These are phyloP conservation scores for Magnusiomyces magnusii DNA, from an alignment of 1,139 yeast genomes.

Conservation along the genomic window DNA sequence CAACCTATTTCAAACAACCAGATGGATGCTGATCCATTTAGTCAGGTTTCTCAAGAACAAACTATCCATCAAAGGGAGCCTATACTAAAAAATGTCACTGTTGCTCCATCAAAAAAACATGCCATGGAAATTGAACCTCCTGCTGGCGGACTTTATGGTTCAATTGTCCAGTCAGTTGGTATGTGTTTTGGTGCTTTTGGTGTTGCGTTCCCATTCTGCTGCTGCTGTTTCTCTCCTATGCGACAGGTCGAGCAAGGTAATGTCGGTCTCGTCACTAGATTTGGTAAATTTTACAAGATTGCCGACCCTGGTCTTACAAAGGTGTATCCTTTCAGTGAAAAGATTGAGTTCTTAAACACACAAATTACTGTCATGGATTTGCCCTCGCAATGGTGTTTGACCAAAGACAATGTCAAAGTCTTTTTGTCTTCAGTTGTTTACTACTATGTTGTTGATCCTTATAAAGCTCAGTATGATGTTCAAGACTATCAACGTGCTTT, in stretches of 20 bases:
- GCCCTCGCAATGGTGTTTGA: conserved; percentile 61
- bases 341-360: conserved; percentile 45
- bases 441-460: conserved; percentile 62
- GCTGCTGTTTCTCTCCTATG: conserved; percentile 55
- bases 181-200: conserved; percentile 48
- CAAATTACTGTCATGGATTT: conserved; percentile 57
- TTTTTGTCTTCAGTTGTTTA: conserved; percentile 59
- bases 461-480: conserved; percentile 57
- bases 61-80: neutral
- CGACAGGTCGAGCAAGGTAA: conserved; percentile 57
- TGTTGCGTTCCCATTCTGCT: conserved; percentile 45
- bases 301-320: conserved; percentile 65
- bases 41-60: too few relatives aligned
- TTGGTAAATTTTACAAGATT: conserved; percentile 59
- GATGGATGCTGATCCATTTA: too few relatives aligned
- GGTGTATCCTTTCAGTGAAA: conserved; percentile 60
- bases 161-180: conserved; percentile 43
- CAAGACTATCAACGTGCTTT: conserved; percentile 51
- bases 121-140: conserved; percentile 35
- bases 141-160: conserved; percentile 35
- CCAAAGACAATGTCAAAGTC: conserved; percentile 62
- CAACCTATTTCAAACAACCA: too few relatives aligned
- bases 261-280: conserved; percentile 61
- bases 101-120: conserved; percentile 31
- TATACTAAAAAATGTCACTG: conserved; percentile 17